Conservation (phyloP, 2,329 filamentous ascomycete genomes). For the Ophiostoma triangulosporum region DNA sequence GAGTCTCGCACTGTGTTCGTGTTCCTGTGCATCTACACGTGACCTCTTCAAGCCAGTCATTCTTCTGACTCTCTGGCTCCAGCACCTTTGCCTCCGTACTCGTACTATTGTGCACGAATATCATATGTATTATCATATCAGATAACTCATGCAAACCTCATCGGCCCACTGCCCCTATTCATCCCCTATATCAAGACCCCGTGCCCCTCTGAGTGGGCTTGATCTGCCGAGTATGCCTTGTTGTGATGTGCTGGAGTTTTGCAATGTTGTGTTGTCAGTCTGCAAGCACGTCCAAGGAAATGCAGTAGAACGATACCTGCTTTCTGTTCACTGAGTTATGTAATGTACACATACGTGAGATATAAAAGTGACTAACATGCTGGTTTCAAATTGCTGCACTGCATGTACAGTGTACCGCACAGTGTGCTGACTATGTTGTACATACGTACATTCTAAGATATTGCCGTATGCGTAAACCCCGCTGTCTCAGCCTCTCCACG, state of each 20-base stretch:
- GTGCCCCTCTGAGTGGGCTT: not conserved
- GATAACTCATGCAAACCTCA: not conserved
- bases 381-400: not conserved
- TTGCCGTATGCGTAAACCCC: not conserved
- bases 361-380: too few relatives aligned
- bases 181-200: not conserved
- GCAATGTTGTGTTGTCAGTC: too few relatives aligned
- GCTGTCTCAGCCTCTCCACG: not conserved
- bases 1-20: not conserved
- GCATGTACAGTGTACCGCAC: not conserved
- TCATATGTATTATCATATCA: not conserved
- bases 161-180: not conserved
- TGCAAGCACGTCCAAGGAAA: too few relatives aligned
- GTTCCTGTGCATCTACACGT: not conserved
- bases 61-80: too few relatives aligned
- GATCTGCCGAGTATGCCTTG: not conserved
- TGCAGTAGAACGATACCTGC: too few relatives aligned
- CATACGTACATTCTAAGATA: too few relatives aligned
- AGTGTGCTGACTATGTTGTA: not conserved
- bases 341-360: too few relatives aligned
- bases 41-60: too few relatives aligned
- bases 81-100: too few relatives aligned
- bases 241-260: not conserved
- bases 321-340: too few relatives aligned
- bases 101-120: not conserved